Conservation (phyloP, 2,329 filamentous ascomycete genomes). For the Ploettnerulaceae sp. region DNA sequence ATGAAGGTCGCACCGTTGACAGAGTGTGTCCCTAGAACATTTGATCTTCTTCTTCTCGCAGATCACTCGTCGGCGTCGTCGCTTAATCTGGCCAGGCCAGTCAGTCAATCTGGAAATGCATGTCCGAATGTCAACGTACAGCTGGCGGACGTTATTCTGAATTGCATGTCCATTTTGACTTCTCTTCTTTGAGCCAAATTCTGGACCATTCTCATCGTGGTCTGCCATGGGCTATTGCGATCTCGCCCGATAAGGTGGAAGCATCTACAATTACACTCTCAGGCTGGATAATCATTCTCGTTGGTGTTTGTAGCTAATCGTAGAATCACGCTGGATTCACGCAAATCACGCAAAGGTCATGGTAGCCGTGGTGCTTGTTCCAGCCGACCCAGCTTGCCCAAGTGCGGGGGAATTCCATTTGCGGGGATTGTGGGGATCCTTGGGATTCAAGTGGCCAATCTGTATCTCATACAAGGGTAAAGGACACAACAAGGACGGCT, state of each 20-base stretch:
- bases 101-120: neutral
- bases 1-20: neutral
- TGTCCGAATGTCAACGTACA: neutral
- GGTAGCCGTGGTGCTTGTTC: no score
- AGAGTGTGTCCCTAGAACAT: neutral
- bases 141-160: neutral
- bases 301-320: no score
- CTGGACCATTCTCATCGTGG: neutral
- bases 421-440: no score
- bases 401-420: no score
- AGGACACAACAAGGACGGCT: no score
- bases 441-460: no score
- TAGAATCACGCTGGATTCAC: no score
- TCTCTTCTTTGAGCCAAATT: neutral
- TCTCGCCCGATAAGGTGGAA: neutral
- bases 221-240: neutral
- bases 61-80: neutral
- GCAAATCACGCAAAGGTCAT: no score
- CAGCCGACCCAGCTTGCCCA: no score
- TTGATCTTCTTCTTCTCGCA: conserved; percentile 5
- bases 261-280: neutral
- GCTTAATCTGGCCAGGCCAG: neutral
- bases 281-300: no score
- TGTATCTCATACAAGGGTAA: no score
- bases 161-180: neutral